Evolutionary conservation across 148 eudicot genomes (phyloP).

Genomic region (Silene conica): DNA sequence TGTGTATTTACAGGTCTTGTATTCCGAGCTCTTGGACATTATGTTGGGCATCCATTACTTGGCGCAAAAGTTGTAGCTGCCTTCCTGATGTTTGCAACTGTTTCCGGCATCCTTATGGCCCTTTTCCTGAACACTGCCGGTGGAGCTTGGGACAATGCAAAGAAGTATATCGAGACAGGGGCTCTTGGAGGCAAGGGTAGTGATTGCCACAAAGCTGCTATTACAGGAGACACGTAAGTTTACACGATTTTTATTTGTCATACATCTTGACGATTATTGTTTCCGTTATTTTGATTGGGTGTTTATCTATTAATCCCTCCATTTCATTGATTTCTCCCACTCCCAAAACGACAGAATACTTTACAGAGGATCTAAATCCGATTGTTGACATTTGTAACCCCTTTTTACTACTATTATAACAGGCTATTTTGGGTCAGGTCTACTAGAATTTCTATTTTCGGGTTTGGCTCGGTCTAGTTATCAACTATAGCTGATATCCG

Average conservation of each 20-base stretch:
- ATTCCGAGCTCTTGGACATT: slow-evolving; percentile 78
- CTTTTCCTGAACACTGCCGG: slow-evolving; percentile 99
- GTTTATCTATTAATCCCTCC: neutral
- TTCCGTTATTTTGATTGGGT: neutral
- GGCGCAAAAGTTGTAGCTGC: slow-evolving; percentile 99
- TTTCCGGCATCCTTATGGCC: slow-evolving; percentile 97
- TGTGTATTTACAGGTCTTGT: slow-evolving; percentile 49
- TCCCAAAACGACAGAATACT: neutral
- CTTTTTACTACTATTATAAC: neutral
- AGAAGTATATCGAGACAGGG: slow-evolving; percentile 97
- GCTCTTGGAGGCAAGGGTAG: slow-evolving; percentile 99
- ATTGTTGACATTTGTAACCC: neutral
- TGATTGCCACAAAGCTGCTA: slow-evolving; percentile 90
- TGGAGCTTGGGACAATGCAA: slow-evolving; percentile 99
- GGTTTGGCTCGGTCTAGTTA: neutral
- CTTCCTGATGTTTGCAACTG: slow-evolving; percentile 95
- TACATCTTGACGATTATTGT: neutral
- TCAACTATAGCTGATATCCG: neutral
- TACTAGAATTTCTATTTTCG: no score
- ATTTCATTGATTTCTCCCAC: neutral
- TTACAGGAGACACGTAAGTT: slow-evolving; percentile 99
- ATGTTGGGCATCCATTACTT: slow-evolving; percentile 83
- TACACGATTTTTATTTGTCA: neutral
- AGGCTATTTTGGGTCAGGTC: neutral
- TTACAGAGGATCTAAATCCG: no score